Percentiles rank a stretch among this genome's conserved stretches.
phyloP scores from a whole-genome alignment of 140 eudicot species.

The Ambrosia hybrid region DNA sequence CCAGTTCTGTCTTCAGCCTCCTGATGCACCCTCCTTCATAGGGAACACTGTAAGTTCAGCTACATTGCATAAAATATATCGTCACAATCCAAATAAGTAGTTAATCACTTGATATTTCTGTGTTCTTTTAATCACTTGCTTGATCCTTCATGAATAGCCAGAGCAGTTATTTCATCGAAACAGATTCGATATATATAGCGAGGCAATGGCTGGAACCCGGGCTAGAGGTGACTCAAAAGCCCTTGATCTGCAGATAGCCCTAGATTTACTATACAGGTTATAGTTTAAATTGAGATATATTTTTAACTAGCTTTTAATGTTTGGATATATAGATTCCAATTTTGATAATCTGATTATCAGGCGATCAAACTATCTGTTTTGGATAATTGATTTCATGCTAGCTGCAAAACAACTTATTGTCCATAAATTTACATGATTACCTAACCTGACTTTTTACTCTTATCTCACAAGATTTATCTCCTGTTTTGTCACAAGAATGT shows the following conservation, averaged over 20 bases:
- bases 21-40: constrained; percentile 86
- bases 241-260: constrained; percentile 73
- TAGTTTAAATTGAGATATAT: constrained; percentile 16
- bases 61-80: background rate
- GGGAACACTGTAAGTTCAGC: constrained; percentile 90
- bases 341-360: no score
- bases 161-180: constrained; percentile 87
- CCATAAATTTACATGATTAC: background rate
- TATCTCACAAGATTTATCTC: background rate
- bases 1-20: constrained; percentile 96
- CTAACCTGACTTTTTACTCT: constrained; percentile 7
- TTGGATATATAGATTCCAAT: background rate
- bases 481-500: constrained; percentile 4
- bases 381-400: background rate
- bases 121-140: constrained; percentile 36
- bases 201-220: constrained; percentile 97
- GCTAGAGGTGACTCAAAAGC: constrained; percentile 78
- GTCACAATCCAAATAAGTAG: background rate
- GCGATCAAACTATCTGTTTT: background rate
- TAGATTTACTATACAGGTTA: constrained; percentile 89
- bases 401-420: background rate
- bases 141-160: constrained; percentile 63
- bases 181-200: constrained; percentile 62
- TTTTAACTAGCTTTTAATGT: background rate
- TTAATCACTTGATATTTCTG: constrained; percentile 16